phyloP scores from a whole-genome alignment of 495 filamentous ascomycete species.

The Penicillium argentinense region DNA sequence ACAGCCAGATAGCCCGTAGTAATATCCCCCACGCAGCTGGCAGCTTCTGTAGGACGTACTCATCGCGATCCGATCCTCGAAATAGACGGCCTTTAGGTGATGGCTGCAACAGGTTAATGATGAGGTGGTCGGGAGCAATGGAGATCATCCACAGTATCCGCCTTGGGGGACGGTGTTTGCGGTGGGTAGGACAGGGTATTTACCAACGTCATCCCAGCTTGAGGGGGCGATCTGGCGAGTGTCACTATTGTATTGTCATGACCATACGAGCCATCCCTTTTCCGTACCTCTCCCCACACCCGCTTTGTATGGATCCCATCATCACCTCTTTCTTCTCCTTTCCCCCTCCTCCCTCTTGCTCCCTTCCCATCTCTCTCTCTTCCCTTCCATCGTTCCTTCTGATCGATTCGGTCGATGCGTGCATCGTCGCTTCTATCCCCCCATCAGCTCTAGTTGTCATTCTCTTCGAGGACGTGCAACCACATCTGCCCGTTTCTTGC shows the following conservation, averaged over 20 bases:
- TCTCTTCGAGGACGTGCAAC: conserved; percentile 39
- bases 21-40: background rate
- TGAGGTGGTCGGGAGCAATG: conserved; percentile 21
- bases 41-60: conserved; percentile 10
- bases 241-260: conserved; percentile 1
- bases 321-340: conserved; percentile 33
- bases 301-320: conserved; percentile 34
- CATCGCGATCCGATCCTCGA: background rate
- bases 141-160: conserved; percentile 28
- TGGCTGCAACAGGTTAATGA: conserved; percentile 18
- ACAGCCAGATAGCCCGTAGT: background rate
- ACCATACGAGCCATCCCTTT: too few relatives aligned
- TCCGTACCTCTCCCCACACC: conserved; percentile 31
- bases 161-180: conserved; percentile 2
- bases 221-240: too few relatives aligned
- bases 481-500: conserved; percentile 8
- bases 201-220: background rate
- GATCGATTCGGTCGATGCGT: conserved; percentile 28
- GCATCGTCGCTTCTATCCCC: conserved; percentile 29
- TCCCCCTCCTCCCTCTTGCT: conserved; percentile 20
- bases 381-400: conserved; percentile 39
- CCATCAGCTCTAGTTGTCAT: conserved; percentile 35
- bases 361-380: conserved; percentile 12
- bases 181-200: conserved; percentile 1
- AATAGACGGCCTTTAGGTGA: background rate